These are phyloP conservation scores for Cyclotella baltica DNA, from an alignment of 108 stramenopile genomes.

Conservation along the genomic window DNA sequence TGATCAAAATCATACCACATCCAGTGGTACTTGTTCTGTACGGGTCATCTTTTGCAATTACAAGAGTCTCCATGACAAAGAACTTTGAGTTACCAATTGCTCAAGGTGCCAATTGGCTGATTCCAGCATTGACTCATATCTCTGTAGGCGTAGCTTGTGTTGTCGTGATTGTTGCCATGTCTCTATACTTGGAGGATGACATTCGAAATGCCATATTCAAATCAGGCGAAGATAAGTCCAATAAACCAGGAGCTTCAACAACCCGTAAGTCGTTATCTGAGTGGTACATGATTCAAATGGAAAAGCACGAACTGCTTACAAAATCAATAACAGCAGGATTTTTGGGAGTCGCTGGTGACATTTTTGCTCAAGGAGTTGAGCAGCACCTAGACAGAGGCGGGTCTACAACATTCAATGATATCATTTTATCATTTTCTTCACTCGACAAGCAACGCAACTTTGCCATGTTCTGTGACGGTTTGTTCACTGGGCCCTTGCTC, in stretches of 20 bases:
- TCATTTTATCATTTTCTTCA: neutral
- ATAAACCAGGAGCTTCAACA: neutral
- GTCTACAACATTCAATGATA: neutral
- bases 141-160: conserved; percentile 58
- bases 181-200: conserved; percentile 46
- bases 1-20: conserved; percentile 62
- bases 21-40: conserved; percentile 60
- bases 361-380: neutral
- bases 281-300: conserved; percentile 22
- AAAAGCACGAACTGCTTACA: conserved; percentile 4
- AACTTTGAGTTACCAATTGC: conserved; percentile 34
- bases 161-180: conserved; percentile 30
- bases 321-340: conserved; percentile 5
- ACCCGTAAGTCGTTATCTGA: neutral
- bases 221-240: conserved; percentile 9
- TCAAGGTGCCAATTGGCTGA: conserved; percentile 56
- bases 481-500: conserved; percentile 3
- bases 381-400: neutral
- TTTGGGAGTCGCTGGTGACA: neutral
- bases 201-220: conserved; percentile 39
- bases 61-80: conserved; percentile 38
- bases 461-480: conserved; percentile 10
- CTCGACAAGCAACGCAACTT: conserved; percentile 5
- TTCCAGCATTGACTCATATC: conserved; percentile 65
- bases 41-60: conserved; percentile 48